Base-by-base conservation (phyloP, 208 protist species). In the Vickermania ingenoplastis region DNA sequence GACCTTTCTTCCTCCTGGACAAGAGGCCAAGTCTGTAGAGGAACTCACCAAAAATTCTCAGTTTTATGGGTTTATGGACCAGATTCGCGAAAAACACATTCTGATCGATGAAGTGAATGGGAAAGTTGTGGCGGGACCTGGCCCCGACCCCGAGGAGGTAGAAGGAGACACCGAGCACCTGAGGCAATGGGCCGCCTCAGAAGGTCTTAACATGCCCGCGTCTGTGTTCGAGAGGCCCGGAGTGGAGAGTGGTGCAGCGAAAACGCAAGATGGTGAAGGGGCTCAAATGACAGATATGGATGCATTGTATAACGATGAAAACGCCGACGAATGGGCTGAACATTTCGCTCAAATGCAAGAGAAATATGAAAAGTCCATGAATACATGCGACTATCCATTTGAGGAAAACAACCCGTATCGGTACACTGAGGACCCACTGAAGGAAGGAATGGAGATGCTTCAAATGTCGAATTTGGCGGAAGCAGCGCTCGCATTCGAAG, bases 361-460 rank as follows among this genome's bases (percentile, higher is more conserved):
- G 52, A 68, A 53, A 3, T 25, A 73, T 53, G 57, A 81, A 28
- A 24, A 74, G 14, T 30, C 36, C 14, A 69, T 78, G 50, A 84
- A 93, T 72, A 77, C 68, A 48, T 86, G 76, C 45, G 82, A 91
- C 63, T 95, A 95, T 67, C 82, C 86, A 22, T 94, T 95, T 62
- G 83, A 92, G 62, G 71, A 79, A 3, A 92, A 91, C 66, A 95
- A 95, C 69, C 79, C 81, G 57, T 94, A 95, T 71, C 53, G 91
- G 57, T 77, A 79, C 59, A 76, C 86, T 63, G 82, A 86, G 41
- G 71, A 77, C 4, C 79, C 89, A 3, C 85, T 88, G 57, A 56
- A 80, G 58, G 82, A 94, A 63, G 89, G 84, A 7, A 67, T 69
- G 56, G 69, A 78, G 57, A 77, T 95, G 71, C 74, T 94, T 25